A percentile compares a stretch with the other conserved stretches of the same genome.
Conservation (phyloP, 805 yeast species). For the Yamadazyma olivae region DNA sequence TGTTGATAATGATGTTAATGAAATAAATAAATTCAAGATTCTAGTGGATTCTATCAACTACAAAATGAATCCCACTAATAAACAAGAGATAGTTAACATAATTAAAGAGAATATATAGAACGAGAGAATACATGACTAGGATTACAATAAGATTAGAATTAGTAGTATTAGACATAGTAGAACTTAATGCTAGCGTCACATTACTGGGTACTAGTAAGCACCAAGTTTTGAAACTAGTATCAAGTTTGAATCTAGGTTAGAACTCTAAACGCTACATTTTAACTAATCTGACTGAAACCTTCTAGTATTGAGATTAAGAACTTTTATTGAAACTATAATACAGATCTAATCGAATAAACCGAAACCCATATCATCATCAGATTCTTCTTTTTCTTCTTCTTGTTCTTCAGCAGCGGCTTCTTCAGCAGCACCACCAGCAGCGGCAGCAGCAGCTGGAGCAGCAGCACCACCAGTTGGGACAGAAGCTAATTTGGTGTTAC, state of each 20-base stretch:
- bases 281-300: no score
- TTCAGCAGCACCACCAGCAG: slow-evolving; percentile 31
- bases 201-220: no score
- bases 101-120: slow-evolving; percentile 3
- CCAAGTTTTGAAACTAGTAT: no score
- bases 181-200: no score
- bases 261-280: no score
- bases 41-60: slow-evolving; percentile 11
- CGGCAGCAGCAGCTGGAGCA: slow-evolving; percentile 33
- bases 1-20: slow-evolving; percentile 9
- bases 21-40: slow-evolving; percentile 22
- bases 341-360: slow-evolving; percentile 89
- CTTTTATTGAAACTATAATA: slow-evolving; percentile 2
- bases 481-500: slow-evolving; percentile 93
- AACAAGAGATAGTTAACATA: slow-evolving; percentile 4
- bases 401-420: slow-evolving; percentile 39
- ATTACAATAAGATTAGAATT: background rate
- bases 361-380: slow-evolving; percentile 56
- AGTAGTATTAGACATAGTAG: no score
- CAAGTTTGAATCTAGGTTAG: no score
- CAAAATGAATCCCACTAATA: slow-evolving; percentile 6
- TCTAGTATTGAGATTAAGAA: no score
- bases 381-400: slow-evolving; percentile 36
- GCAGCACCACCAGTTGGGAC: slow-evolving; percentile 52
- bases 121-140: background rate